These are phyloP conservation scores for Flagelloscypha sp. DNA, from an alignment of 768 basidiomycete genomes.

Conservation along the genomic window DNA sequence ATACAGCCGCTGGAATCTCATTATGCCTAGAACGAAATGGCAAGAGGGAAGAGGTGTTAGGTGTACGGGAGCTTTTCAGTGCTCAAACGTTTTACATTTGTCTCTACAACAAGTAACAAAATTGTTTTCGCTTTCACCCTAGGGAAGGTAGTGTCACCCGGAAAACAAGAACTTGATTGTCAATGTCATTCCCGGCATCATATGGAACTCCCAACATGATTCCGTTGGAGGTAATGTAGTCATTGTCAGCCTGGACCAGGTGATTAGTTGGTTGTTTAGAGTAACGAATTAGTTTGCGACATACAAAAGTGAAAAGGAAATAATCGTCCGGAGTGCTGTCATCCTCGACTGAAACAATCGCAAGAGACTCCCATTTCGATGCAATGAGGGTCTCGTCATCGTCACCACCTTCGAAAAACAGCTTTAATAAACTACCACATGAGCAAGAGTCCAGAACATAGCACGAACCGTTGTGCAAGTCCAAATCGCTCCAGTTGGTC, in stretches of 20 bases:
- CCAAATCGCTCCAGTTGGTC: constrained; percentile 53
- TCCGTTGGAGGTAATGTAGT: constrained; percentile 51
- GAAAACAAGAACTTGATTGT: constrained; percentile 58
- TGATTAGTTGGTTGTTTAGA: too few species aligned
- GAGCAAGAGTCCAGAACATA: constrained; percentile 3
- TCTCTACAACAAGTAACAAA: too few species aligned
- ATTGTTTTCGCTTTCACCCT: too few species aligned
- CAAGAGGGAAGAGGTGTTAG: too few species aligned
- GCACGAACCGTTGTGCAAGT: constrained; percentile 47
- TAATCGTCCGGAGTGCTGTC: constrained; percentile 50
- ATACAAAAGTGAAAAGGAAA: constrained; percentile 56
- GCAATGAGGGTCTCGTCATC: constrained; percentile 47
- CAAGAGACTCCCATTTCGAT: constrained; percentile 62
- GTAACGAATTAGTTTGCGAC: too few species aligned
- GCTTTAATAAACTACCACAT: not conserved
- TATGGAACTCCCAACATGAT: constrained; percentile 41
- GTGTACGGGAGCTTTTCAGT: too few species aligned
- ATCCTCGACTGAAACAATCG: constrained; percentile 47
- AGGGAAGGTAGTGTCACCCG: constrained; percentile 51
- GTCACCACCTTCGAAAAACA: constrained; percentile 29
- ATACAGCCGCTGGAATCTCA: too few species aligned
- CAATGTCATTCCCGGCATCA: constrained; percentile 46
- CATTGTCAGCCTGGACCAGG: constrained; percentile 64
- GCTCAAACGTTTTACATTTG: too few species aligned
- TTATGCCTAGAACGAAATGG: too few species aligned